phyloP scores from a whole-genome alignment of 768 basidiomycete genomes.

The Boletus sp. region DNA sequence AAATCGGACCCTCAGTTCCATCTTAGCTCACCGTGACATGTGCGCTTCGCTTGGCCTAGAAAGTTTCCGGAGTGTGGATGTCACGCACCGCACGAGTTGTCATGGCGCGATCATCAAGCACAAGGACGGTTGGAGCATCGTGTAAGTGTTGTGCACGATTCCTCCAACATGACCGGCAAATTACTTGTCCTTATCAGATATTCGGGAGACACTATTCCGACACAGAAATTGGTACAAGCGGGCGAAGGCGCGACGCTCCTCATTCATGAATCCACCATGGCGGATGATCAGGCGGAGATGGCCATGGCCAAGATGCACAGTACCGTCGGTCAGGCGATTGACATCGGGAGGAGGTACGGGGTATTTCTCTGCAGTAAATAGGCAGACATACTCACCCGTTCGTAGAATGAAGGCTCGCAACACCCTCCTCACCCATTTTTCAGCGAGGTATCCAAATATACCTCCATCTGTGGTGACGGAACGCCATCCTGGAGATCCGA shows the following conservation, averaged over 20 bases:
- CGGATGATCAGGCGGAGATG: constrained; percentile 73
- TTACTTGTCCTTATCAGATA: constrained; percentile 48
- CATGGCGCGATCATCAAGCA: constrained; percentile 72
- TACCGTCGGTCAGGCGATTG: constrained; percentile 85
- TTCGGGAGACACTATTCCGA: constrained; percentile 88
- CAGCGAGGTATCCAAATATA: constrained; percentile 87
- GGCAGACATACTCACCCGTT: neutral
- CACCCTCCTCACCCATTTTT: constrained; percentile 93
- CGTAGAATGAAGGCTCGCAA: constrained; percentile 80
- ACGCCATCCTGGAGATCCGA: constrained; percentile 34
- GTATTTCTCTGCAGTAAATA: neutral
- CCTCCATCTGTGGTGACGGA: constrained; percentile 43
- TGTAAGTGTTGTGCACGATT: constrained; percentile 24
- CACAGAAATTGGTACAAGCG: constrained; percentile 58
- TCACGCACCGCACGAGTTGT: constrained; percentile 68
- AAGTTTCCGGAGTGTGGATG: constrained; percentile 64
- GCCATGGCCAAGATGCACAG: constrained; percentile 80
- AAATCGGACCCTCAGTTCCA: constrained; percentile 37
- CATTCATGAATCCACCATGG: constrained; percentile 94
- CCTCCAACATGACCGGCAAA: neutral
- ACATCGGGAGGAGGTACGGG: constrained; percentile 64
- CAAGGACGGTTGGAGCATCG: constrained; percentile 49
- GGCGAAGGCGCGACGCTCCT: constrained; percentile 72
- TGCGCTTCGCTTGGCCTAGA: constrained; percentile 53
- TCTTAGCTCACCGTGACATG: constrained; percentile 40